These are phyloP conservation scores for Didymella segeticola DNA, from an alignment of 2,329 filamentous ascomycete genomes.

Conservation along the genomic window DNA sequence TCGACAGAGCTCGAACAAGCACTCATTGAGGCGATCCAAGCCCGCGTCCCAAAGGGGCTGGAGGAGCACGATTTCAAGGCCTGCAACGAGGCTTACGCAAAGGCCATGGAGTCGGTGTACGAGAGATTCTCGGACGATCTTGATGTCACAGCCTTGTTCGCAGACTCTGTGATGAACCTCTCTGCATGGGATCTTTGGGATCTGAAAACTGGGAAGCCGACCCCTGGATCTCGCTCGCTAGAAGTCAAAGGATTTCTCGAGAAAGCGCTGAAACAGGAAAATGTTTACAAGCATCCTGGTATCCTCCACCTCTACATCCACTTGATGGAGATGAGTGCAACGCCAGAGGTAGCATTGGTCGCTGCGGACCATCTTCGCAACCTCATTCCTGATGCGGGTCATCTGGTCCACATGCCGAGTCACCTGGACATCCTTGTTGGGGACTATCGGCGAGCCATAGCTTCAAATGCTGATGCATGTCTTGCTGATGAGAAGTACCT, in stretches of 20 bases:
- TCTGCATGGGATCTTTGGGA: constrained; percentile 72
- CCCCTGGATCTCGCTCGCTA: constrained; percentile 61
- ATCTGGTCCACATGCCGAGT: constrained; percentile 78
- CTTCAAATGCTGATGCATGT: constrained; percentile 71
- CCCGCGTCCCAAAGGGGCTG: constrained; percentile 51
- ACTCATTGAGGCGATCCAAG: constrained; percentile 66
- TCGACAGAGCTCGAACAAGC: constrained; percentile 64
- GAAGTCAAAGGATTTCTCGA: constrained; percentile 68
- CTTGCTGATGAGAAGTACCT: constrained; percentile 72
- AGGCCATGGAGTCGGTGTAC: constrained; percentile 66
- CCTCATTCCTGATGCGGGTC: constrained; percentile 72
- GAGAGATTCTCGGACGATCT: constrained; percentile 61
- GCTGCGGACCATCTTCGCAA: constrained; percentile 68
- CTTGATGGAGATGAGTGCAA: constrained; percentile 76
- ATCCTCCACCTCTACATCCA: constrained; percentile 79
- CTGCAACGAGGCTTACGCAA: constrained; percentile 66
- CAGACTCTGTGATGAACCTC: constrained; percentile 70
- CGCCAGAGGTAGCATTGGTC: constrained; percentile 67
- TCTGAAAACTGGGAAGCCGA: constrained; percentile 63
- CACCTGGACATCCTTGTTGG: constrained; percentile 78
- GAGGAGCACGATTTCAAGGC: constrained; percentile 57
- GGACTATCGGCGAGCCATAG: constrained; percentile 71
- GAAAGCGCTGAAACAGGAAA: constrained; percentile 59
- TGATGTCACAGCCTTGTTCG: constrained; percentile 69
- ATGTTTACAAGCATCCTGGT: constrained; percentile 67